A percentile compares a stretch with the other conserved stretches of the same genome.
Evolutionary conservation across 192 early-diverging fungal genomes (phyloP).

Genomic region (Backusella circina): DNA sequence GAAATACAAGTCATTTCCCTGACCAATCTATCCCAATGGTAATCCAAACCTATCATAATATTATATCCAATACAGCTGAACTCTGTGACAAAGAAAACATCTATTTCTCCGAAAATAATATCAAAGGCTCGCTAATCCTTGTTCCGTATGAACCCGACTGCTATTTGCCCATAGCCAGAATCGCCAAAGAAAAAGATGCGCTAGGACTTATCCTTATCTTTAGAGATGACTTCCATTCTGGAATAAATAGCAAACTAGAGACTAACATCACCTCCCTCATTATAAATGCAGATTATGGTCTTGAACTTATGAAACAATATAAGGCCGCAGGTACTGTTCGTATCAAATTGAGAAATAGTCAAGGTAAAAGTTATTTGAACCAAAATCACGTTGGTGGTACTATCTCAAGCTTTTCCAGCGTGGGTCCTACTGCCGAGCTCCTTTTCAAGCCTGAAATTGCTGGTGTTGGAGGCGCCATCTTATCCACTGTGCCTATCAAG

Average conservation of each 20-base stretch:
- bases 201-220: constrained; percentile 27
- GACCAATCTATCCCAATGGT: background rate
- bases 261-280: background rate
- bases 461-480: constrained; percentile 45
- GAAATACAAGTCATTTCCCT: constrained; percentile 31
- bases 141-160: background rate
- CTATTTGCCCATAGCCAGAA: background rate
- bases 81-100: background rate
- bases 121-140: background rate
- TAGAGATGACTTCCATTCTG: constrained; percentile 17
- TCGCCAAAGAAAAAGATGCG: background rate
- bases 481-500: constrained; percentile 29
- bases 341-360: constrained; percentile 41
- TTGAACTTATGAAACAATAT: constrained; percentile 42
- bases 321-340: constrained; percentile 18
- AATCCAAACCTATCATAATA: background rate
- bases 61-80: background rate
- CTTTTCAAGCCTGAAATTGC: constrained; percentile 48
- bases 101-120: background rate
- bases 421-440: constrained; percentile 68
- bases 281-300: constrained; percentile 32
- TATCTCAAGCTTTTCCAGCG: constrained; percentile 67
- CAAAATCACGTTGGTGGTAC: constrained; percentile 51
- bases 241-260: background rate
- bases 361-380: constrained; percentile 38